Base-by-base conservation (phyloP, 306 rosid genomes). In the Spatholobus suberectus region DNA sequence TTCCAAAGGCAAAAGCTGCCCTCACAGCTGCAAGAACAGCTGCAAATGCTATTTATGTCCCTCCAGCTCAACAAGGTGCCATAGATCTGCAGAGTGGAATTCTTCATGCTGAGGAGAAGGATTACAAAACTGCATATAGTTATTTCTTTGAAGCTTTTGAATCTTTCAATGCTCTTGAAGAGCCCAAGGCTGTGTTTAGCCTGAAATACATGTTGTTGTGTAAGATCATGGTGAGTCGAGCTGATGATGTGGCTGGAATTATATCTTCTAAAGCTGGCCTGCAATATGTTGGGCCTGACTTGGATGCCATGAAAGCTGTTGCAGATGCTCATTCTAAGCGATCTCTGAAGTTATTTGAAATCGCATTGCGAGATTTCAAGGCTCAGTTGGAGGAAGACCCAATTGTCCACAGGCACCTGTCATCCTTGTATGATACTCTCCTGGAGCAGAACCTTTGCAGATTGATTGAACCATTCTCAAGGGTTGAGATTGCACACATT, bases 221-320 rank as follows among this genome's bases (percentile, higher is more conserved):
- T 68, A 95, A 91, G 85, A 93, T 93, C 38, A 95, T 95, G 97
- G 92, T 95, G 79, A 93, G 78, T 81, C 98, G 90, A 83, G 97
- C 97, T 51, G 97, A 95, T 62, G 97, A 91, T 10, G 97, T 93
- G 52, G 88, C 89, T 8, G 97, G 97, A 73, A 90, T 91, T 26
- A 91, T 95, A 44, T 95, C 97, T 32, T 93, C 97, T 1, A 93
- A 91, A 85, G 98, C 97, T 2, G 98, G 97, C 6, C 82, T 93
- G 74, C 93, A 89, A 66, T 93, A 91, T 52, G 88, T 91, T 74
- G 98, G 98, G 5, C 92, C 90, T 17, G 97, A 95, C 83, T 84
- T 95, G 85, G 97, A 95, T 85, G 98, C 98, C 49, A 95, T 95
- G 98, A 93, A 93, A 85, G 97, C 97, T 14, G 97, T 95, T 26